These are phyloP conservation scores for Scheffersomyces quercinus DNA, from an alignment of 1,139 yeast species.

Conservation along the genomic window DNA sequence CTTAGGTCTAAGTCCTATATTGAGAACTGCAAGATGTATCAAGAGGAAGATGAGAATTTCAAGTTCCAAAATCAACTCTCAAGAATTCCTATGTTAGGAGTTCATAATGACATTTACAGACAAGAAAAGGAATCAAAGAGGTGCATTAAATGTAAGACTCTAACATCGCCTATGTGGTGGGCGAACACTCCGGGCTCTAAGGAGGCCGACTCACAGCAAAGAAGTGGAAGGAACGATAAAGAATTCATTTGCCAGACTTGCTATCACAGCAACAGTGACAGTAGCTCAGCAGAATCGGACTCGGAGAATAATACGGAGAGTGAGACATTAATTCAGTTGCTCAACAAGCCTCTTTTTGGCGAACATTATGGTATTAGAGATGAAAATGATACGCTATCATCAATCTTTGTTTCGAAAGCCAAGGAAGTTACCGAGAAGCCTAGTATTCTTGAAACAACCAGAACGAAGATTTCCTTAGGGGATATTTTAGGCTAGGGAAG, in stretches of 20 bases:
- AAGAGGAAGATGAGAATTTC: conserved; percentile 12
- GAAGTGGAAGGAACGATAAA: conserved; percentile 1
- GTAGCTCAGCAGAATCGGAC: conserved; percentile 3
- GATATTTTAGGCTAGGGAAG: conserved; percentile 18
- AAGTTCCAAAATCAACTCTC: conserved; percentile 6
- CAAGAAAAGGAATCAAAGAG: conserved; percentile 4
- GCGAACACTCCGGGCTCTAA: conserved; percentile 3
- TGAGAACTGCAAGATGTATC: conserved; percentile 18
- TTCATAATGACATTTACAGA: conserved; percentile 9
- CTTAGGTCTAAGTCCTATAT: conserved; percentile 32
- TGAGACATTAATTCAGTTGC: conserved; percentile 19
- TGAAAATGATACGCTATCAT: conserved; percentile 26
- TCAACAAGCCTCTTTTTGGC: conserved; percentile 36
- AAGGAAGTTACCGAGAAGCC: neutral
- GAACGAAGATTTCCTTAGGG: conserved; percentile 26
- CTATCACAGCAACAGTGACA: conserved; percentile 17
- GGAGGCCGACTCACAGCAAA: conserved; percentile 6
- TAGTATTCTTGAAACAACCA: conserved; percentile 8
- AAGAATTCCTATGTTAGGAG: conserved; percentile 1
- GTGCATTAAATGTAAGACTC: conserved; percentile 27
- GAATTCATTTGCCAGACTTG: conserved; percentile 35
- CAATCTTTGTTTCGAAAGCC: conserved; percentile 8
- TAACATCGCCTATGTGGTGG: conserved; percentile 47
- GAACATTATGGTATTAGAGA: conserved; percentile 33
- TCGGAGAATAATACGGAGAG: conserved; percentile 10